Base-by-base conservation (phyloP, 2,329 filamentous ascomycete genomes). In the Penicillium aurantiogriseum region DNA sequence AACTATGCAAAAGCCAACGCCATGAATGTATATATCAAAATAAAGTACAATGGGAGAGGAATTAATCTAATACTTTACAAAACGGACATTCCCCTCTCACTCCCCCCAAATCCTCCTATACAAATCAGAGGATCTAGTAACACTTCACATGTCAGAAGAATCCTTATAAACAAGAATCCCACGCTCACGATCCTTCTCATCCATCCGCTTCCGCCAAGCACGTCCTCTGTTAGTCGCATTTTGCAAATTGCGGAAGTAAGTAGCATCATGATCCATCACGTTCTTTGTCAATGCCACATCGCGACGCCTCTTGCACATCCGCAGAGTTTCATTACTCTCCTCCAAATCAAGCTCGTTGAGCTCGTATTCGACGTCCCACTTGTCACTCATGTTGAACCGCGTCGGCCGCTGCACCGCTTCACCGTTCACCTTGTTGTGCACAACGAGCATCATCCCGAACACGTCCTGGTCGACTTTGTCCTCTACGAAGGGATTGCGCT, bases 311-410 rank as follows among this genome's bases (percentile, higher is more conserved):
- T 85, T 84, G 57, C 85, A 78, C 50, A 80, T 76, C 1, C 68
- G 42, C 70, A 91, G 91, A 25, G 89, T 71, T 0, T 55, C 73
- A 58, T 72, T 73, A 1, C 83, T 84, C 10, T 78, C 76, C 0
- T 61, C 42, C 3, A 73, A 62, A 0, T 74, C 51, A 2, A 92
- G 77, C 62, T 92, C 88, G 45, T 83, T 81, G 47, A 97, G 76
- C 36, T 86, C 81, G 74, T 96, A 97, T 65, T 94, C 85, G n/a
- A 97, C 78, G 0, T 77, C 72, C 92, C 92, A 97, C 8, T 77
- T 68, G 62, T 85, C 81, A 0, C 66, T 21, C 15, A 66, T 33
- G 0, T 51, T 72, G 45, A 88, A 70, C 42, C 42, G 19, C 4
- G 23, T 29, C 0, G 91, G 89, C 3, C 91, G 86, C 0, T 77